Base-by-base conservation (phyloP, 192 early-diverging fungal genomes). In the Linnemannia elongata region DNA sequence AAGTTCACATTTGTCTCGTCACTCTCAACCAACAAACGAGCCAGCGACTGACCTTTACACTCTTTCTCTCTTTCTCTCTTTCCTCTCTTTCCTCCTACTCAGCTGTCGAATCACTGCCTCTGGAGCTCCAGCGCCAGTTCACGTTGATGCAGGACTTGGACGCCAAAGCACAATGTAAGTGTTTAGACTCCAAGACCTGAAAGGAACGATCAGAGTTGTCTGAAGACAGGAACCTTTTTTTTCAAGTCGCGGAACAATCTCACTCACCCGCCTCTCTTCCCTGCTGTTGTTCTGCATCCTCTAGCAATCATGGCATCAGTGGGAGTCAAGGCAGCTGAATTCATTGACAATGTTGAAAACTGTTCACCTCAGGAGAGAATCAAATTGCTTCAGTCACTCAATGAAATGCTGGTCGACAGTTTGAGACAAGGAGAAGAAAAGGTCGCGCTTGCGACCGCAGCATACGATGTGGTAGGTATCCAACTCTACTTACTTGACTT, bases 121-220 rank as follows among this genome's bases (percentile, higher is more conserved):
- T 93, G 81, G 96, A 97, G 76, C 90, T 96, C 24, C 94, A 95
- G 72, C 91, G 97, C 44, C 97, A 97, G 76, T 97, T 99, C 57
- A 96, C 97, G 24, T 88, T 98, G 82, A 98, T 99, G 97, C 93
- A 96, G 30, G 97, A 99, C 88, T 93, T 99, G 24, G 98, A 97
- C 85, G 94, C 94, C 30, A 89, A 90, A 39, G 92, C 94, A 33
- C 92, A 96, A 88, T 91, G 94, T 95, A 85, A 68, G 54, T 54
- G 30, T 24, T 35, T 45, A 45, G 44, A 0, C 38, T 24, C 9
- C 22, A 45, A 22, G 12, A 17, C 73, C 54, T 39, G 27, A 22
- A 18, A 20, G 36, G 69, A 77, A 72, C 35, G 27, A 45, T 54
- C 60, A 24, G 74, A 49, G 33, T 69, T 49, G 18, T 75, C 2